Evolutionary conservation across 73 alveolate genomes (phyloP), one percentile per base, ranked within the genome.

Genomic region (Symbiodinium pilosum): DNA sequence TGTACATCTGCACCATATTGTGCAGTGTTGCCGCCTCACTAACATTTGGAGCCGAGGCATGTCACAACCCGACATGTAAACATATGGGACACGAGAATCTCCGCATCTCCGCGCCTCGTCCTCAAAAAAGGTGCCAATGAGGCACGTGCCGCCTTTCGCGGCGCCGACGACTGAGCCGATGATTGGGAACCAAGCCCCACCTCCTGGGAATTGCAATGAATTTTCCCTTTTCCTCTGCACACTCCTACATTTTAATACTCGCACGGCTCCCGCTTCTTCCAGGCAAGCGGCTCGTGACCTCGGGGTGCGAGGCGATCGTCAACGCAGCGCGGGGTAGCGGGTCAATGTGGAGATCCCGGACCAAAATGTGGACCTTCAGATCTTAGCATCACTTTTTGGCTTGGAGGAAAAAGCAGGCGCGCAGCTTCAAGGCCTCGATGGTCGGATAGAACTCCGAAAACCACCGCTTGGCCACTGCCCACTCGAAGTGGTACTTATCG

Each of bases 381-480:
- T n/a, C n/a, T n/a, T n/a, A n/a, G n/a, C n/a, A n/a, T n/a, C n/a
- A n/a, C n/a, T n/a, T n/a, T n/a, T n/a, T n/a, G n/a, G n/a, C n/a
- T n/a, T n/a, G n/a, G n/a, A n/a, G n/a, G n/a, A n/a, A n/a, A n/a
- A n/a, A n/a, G n/a, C n/a, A n/a, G n/a, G n/a, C n/a, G n/a, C n/a
- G 77, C 77, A 64, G 12, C 41, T 26, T 12, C 36, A 36, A 36
- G 38, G 28, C 77, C 44, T 88, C 95, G 32, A 88, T 88, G 20
- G 26, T 20, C 20, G 95, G 95, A 88, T 88, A 86, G 43, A 88
- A 88, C 87, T 88, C 95, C 28, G 95, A 86, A 26, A 88, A 68
- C 95, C 95, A 88, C 16, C 95, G 83, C 43, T 68, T 59, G 39
- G 95, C 95, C 14, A 88, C 95, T 11, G 95, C 95, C 95, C 95